A percentile compares a stretch with the other conserved stretches of the same genome.
Conservation (phyloP, 768 basidiomycete species). For the Pilatotrama ljubarskyi region DNA sequence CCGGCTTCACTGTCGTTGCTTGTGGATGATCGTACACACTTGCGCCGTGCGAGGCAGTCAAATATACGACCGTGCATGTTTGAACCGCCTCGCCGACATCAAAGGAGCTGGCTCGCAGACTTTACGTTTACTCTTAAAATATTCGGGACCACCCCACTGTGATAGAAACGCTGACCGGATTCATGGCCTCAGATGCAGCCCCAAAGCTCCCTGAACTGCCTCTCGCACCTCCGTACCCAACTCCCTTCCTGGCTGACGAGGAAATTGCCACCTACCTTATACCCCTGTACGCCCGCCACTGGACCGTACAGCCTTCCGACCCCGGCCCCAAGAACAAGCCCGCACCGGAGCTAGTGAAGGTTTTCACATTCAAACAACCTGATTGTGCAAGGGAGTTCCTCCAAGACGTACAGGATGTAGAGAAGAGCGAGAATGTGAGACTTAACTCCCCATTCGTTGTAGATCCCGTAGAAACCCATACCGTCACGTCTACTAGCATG, state of each 20-base stretch:
- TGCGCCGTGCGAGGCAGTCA: too few relatives aligned
- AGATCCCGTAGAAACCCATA: not conserved
- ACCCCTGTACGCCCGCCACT: conserved; percentile 17
- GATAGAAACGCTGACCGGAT: not conserved
- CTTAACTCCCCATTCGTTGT: not conserved
- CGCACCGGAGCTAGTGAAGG: conserved; percentile 15
- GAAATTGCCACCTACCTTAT: conserved; percentile 13
- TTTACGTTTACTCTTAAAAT: too few relatives aligned
- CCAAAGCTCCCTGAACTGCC: conserved; percentile 14
- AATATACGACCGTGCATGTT: too few relatives aligned
- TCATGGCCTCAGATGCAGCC: too few relatives aligned
- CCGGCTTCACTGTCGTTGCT: too few relatives aligned
- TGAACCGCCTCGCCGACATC: too few relatives aligned
- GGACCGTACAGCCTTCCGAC: conserved; percentile 2
- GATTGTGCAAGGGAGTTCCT: not conserved
- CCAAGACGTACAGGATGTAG: not conserved
- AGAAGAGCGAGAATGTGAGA: conserved; percentile 14
- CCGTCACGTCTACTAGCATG: too few relatives aligned
- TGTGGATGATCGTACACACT: too few relatives aligned
- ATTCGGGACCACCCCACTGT: too few relatives aligned
- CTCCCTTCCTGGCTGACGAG: conserved; percentile 21
- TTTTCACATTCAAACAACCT: not conserved
- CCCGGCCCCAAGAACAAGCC: not conserved
- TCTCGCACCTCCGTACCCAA: conserved; percentile 19
- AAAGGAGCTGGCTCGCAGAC: too few relatives aligned